Evolutionary conservation across 768 basidiomycete species (phyloP), one percentile per base, ranked within the genome.

Genomic region (Mycena maculata): DNA sequence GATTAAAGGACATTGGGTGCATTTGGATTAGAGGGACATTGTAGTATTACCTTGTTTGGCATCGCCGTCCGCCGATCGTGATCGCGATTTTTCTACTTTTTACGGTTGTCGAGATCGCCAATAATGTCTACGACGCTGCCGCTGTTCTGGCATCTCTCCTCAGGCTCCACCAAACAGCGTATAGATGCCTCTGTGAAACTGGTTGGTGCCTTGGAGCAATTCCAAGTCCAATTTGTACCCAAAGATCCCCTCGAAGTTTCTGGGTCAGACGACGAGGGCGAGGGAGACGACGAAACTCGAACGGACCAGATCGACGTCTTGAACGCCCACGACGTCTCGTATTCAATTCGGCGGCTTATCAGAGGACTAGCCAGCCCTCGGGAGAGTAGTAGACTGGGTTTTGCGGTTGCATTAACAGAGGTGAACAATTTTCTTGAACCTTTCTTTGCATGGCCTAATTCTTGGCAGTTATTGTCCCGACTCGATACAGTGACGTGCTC

Each of bases 371-470:
- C 93, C 0, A 96, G 94, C 77, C 92, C 95, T 1, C 84, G 96
- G 72, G 96, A 99, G 76, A 94, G 94, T 77, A 97, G 95, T 78
- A 82, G 97, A 70, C 82, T 98, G 39, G 97, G 97, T 20, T 99
- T 98, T 76, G 95, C 96, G 11, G 97, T 99, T 47, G 95, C 96
- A 33, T 82, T 99, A 71, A 95, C 97, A 0, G 96, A 98, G 85
- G 96, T 97, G 74, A 71, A 87, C 75, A 49, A 33, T 60, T 25
- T 27, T 36, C 27, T 45, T 20, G 15, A 57, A 38, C 55, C 16
- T 25, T 62, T 62, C 20, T 25, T 60, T 62, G n/a, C 33, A 49
- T 53, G 27, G 18, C 59, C 65, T 66, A 13, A 68, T 65, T 54
- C 42, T 22, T 28, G 57, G 20, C 60, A 98, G 96, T 83, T 98